Base-by-base conservation (phyloP, 1,139 yeast species). In the Lodderomyces parapsilosis region DNA sequence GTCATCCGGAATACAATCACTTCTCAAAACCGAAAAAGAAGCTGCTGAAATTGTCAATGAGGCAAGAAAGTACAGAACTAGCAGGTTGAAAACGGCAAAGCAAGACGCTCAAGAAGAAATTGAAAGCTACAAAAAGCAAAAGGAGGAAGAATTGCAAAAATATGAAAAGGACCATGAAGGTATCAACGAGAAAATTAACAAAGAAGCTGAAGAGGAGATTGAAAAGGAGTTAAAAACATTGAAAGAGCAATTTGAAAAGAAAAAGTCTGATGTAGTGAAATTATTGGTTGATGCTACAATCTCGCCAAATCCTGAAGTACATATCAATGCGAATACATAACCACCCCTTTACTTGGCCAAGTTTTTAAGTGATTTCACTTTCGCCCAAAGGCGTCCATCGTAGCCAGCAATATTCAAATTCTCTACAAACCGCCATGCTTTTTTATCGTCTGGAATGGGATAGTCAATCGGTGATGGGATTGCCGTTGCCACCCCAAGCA, bases 11-110 rank as follows among this genome's bases (percentile, higher is more conserved):
- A 65, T 65, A 44, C 70, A 65, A 58, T 66, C 68, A 43, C 63
- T 65, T 43, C 63, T 65, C 47, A 65, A 84, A 74, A 96, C 98
- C 46, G 99, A 93, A 72, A 89, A 87, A 70, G 94, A 89, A 59
- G 99, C 99, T 18, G 97, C 95, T 55, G 94, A 85, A 58, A 87
- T 91, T 53, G 98, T 93, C 52, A 80, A 90, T 56, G 86, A 85
- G 62, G 96, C 99, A 30, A 86, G 96, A 73, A 75, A 81, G 56
- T 83, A 83, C 74, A 89, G 96, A 66, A 80, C 95, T 36, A 82
- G 80, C 60, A 86, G 95, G 56, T 77, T 93, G 65, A 93, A 93
- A 79, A 90, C 94, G 37, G 97, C 98, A 44, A 91, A 90, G 74
- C 73, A 84, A 36, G 98, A 93, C 63, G 98, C 99, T 33, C 86